Percentiles rank a stretch among this genome's conserved stretches.
phyloP scores from a whole-genome alignment of 2,329 filamentous ascomycete genomes.

The Penicillium aurantiogriseum region DNA sequence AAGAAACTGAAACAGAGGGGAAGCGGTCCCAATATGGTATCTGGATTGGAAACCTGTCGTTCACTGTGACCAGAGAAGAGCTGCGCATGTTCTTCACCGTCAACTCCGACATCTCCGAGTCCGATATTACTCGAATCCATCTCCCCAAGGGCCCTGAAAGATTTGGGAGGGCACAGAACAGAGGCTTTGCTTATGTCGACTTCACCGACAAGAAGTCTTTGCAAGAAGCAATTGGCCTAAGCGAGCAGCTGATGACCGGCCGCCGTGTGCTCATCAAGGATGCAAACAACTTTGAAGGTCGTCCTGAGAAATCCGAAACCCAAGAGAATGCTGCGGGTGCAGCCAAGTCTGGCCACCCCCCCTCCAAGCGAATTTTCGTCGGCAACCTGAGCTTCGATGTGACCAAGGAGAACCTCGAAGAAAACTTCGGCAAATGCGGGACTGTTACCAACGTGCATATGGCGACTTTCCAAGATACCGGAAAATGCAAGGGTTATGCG shows the following conservation, averaged over 20 bases:
- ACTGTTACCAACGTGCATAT: slow-evolving; percentile 79
- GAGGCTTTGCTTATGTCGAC: slow-evolving; percentile 95
- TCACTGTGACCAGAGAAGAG: slow-evolving; percentile 70
- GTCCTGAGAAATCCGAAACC: slow-evolving; percentile 65
- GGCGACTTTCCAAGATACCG: slow-evolving; percentile 92
- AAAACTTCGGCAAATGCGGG: slow-evolving; percentile 84
- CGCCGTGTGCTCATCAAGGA: slow-evolving; percentile 91
- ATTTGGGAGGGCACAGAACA: slow-evolving; percentile 64
- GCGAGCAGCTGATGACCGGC: slow-evolving; percentile 75
- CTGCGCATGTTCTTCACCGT: slow-evolving; percentile 78
- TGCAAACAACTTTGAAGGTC: slow-evolving; percentile 83
- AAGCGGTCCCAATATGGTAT: slow-evolving; percentile 76
- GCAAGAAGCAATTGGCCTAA: slow-evolving; percentile 76
- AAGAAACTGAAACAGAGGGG: slow-evolving; percentile 27
- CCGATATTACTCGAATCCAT: slow-evolving; percentile 80
- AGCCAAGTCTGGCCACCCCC: slow-evolving; percentile 56
- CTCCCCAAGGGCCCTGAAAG: slow-evolving; percentile 64
- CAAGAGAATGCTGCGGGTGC: slow-evolving; percentile 30
- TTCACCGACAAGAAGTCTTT: slow-evolving; percentile 69
- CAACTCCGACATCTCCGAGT: slow-evolving; percentile 62
- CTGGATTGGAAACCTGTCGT: slow-evolving; percentile 96
- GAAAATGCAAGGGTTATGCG: slow-evolving; percentile 96
- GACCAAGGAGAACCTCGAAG: slow-evolving; percentile 74
- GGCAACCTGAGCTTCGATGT: slow-evolving; percentile 83
- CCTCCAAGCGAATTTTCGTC: slow-evolving; percentile 80